phyloP scores from a whole-genome alignment of 208 protist species.

The Trypanosoma caninum region DNA sequence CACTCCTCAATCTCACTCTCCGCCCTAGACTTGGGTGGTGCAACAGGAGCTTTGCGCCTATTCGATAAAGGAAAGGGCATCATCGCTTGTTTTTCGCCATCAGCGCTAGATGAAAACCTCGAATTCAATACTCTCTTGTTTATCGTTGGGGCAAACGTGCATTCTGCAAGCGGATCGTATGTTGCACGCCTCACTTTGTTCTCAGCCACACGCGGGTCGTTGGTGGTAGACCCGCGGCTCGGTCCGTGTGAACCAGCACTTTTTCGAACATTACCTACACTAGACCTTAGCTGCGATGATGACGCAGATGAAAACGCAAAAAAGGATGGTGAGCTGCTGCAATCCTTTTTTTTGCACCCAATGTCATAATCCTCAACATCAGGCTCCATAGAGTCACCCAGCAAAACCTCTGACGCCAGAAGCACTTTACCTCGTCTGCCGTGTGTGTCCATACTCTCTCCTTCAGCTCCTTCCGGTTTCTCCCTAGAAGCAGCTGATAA shows the following conservation, averaged over 20 bases:
- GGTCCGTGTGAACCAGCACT: not conserved
- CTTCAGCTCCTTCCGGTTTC: not conserved
- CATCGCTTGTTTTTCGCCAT: not conserved
- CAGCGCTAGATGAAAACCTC: not conserved
- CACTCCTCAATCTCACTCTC: conserved; percentile 17
- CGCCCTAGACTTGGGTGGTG: conserved; percentile 1
- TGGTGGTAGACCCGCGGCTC: too few relatives aligned
- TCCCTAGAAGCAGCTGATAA: not conserved
- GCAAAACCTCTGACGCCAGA: too few relatives aligned
- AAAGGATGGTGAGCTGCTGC: too few relatives aligned
- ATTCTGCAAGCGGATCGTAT: conserved; percentile 44
- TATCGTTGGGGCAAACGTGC: conserved; percentile 52
- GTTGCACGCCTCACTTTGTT: conserved; percentile 25
- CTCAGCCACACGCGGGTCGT: conserved; percentile 20
- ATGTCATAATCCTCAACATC: too few relatives aligned
- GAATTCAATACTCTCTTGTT: conserved; percentile 24
- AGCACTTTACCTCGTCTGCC: too few relatives aligned
- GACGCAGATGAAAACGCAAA: too few relatives aligned
- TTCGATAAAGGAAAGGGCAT: not conserved
- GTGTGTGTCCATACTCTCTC: too few relatives aligned
- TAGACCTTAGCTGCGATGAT: too few relatives aligned
- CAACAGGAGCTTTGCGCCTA: not conserved
- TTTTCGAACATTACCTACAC: not conserved
- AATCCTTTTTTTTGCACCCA: too few relatives aligned
- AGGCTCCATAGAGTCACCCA: too few relatives aligned